Percentiles rank a stretch among this genome's conserved stretches.
These are phyloP conservation scores for Zasmidium cellare DNA, from an alignment of 2,329 filamentous ascomycete genomes.

Conservation along the genomic window DNA sequence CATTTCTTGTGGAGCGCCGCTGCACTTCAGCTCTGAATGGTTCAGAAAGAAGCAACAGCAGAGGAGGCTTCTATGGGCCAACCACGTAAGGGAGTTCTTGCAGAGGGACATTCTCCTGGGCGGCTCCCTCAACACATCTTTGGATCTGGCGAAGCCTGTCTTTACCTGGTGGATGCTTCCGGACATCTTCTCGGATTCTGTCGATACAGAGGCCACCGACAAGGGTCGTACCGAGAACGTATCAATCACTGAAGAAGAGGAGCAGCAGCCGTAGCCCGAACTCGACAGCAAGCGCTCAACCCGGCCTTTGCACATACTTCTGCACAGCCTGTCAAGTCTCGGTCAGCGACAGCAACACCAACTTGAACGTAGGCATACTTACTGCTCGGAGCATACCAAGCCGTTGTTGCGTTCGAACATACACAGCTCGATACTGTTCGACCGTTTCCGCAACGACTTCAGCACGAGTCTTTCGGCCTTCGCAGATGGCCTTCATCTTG, in stretches of 20 bases:
- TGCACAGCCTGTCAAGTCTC: slow-evolving; percentile 9
- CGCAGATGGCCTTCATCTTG: slow-evolving; percentile 95
- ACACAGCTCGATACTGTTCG: slow-evolving; percentile 83
- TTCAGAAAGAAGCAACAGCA: not conserved
- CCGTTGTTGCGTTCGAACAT: slow-evolving; percentile 75
- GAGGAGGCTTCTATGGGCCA: not conserved
- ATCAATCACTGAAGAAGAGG: not conserved
- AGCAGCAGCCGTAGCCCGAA: not conserved
- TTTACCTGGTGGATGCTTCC: slow-evolving; percentile 9
- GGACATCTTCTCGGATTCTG: not conserved
- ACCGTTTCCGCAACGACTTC: slow-evolving; percentile 81
- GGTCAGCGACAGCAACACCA: slow-evolving; percentile 1
- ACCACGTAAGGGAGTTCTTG: not conserved
- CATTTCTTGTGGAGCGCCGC: slow-evolving; percentile 3
- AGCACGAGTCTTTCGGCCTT: slow-evolving; percentile 72
- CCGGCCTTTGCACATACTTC: slow-evolving; percentile 11
- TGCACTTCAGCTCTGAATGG: not conserved
- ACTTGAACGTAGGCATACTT: slow-evolving; percentile 34
- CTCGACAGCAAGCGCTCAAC: not conserved
- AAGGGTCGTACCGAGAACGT: not conserved
- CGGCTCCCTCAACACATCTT: not conserved
- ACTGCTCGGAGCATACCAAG: slow-evolving; percentile 62
- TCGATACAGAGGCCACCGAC: not conserved
- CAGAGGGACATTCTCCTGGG: slow-evolving; percentile 1
- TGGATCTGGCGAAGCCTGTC: slow-evolving; percentile 4